Percentiles rank a stretch among this genome's conserved stretches.
phyloP scores from a whole-genome alignment of 1,284 basidiomycete species.

The Xerocomus subilludens region DNA sequence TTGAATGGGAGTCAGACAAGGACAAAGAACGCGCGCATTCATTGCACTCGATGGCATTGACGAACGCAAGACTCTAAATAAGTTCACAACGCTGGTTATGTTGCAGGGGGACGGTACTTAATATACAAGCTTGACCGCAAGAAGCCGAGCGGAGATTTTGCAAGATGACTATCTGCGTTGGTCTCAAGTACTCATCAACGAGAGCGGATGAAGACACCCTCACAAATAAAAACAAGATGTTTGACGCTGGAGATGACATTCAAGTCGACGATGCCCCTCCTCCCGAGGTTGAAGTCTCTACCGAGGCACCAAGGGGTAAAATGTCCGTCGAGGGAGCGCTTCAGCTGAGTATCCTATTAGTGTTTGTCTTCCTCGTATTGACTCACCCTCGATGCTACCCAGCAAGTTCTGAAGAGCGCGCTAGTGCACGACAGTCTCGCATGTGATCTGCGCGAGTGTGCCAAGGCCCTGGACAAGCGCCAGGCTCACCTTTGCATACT shows the following conservation, averaged over 20 bases:
- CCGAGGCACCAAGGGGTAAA: slow-evolving; percentile 92
- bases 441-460: slow-evolving; percentile 96
- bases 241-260: slow-evolving; percentile 98
- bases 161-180: too few relatives aligned
- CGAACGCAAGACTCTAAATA: slow-evolving; percentile 73
- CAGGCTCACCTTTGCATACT: slow-evolving; percentile 99
- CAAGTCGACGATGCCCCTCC: slow-evolving; percentile 78
- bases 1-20: slow-evolving; percentile 22
- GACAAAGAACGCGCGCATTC: slow-evolving; percentile 66
- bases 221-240: slow-evolving; percentile 72
- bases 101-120: too few relatives aligned
- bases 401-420: slow-evolving; percentile 96
- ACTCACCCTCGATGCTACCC: slow-evolving; percentile 24
- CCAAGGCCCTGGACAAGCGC: slow-evolving; percentile 98
- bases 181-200: slow-evolving; percentile 84
- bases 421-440: slow-evolving; percentile 98
- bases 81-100: slow-evolving; percentile 23
- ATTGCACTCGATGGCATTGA: slow-evolving; percentile 75
- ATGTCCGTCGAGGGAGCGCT: slow-evolving; percentile 98
- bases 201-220: slow-evolving; percentile 92
- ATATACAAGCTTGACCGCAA: slow-evolving; percentile 39
- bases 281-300: slow-evolving; percentile 85
- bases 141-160: slow-evolving; percentile 62
- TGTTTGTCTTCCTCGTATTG: slow-evolving; percentile 8
- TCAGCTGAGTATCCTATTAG: slow-evolving; percentile 68